A percentile compares a stretch with the other conserved stretches of the same genome.
These are phyloP conservation scores for Chenopodium quinoa DNA, from an alignment of 148 eudicot genomes.

Conservation along the genomic window DNA sequence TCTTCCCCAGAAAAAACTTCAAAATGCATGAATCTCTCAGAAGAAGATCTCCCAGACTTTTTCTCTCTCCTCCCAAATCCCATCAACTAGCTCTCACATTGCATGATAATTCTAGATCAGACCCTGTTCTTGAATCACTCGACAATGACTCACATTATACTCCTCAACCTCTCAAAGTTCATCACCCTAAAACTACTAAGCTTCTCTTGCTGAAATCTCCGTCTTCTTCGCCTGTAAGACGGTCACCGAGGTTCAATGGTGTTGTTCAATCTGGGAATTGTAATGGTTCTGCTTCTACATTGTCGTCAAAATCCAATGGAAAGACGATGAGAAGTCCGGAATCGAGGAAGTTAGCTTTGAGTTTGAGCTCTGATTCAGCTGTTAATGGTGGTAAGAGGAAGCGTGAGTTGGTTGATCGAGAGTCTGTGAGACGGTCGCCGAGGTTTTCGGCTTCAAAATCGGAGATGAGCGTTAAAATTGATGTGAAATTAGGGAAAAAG, in stretches of 20 bases:
- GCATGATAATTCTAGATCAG: not conserved
- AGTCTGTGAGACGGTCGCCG: slow-evolving; percentile 21
- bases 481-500: not conserved
- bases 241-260: slow-evolving; percentile 21
- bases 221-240: not conserved
- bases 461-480: not conserved
- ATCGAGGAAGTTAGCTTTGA: too few species aligned
- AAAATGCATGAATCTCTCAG: not conserved
- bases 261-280: slow-evolving; percentile 10
- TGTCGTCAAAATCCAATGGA: not conserved
- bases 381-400: slow-evolving; percentile 25
- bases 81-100: not conserved
- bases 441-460: slow-evolving; percentile 3
- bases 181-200: not conserved
- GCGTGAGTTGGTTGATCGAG: not conserved
- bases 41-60: slow-evolving; percentile 20
- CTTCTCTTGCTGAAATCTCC: not conserved
- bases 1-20: not conserved
- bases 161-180: slow-evolving; percentile 25
- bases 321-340: too few species aligned
- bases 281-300: not conserved
- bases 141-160: not conserved
- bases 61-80: slow-evolving; percentile 11
- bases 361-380: not conserved
- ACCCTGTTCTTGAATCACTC: not conserved